Evolutionary conservation across 805 yeast genomes (phyloP), one percentile per base, ranked within the genome.

Genomic region (Scheffersomyces lignosus): DNA sequence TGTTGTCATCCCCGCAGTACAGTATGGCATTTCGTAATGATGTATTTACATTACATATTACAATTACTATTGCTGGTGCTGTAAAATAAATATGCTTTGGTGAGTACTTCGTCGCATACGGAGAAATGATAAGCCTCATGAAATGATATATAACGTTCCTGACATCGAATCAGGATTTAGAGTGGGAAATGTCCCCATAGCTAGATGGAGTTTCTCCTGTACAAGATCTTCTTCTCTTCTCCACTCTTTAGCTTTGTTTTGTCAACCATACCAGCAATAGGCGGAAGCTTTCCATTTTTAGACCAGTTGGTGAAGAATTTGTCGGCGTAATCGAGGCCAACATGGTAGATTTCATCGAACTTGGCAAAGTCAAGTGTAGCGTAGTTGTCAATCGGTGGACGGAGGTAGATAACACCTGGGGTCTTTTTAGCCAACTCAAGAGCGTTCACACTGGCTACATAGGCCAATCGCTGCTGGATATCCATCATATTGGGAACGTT

Each of bases 401-500:
- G 75, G 47, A 89, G 67, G 54, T 91, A 91, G 5, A 86, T 67
- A 9, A 93, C 91, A 0, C 96, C 96, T 0, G 88, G 84, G 0
- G 89, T 83, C 18, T 58, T 68, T 56, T 91, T 93, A 2, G 96
- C 97, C 40, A 75, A 72, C 51, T 91, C 96, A 33, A 93, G 66
- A 0, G 97, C 97, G 62, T 87, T 86, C 1, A 91, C 99, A 34
- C 96, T 87, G 0, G 96, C 87, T 27, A 91, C 99, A 58, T 93
- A 91, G 0, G 97, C 96, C 42, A 91, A 67, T 38, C 98, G 71
- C 67, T 88, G 75, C 64, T 91, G 99, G 41, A 91, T 88, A 55
- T 91, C 99, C 47, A 96, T 88, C 86, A 93, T 81, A 37, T 84
- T 86, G 3, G 99, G 99, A 4, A 88, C 86, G 56, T 85, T 83